Base-by-base conservation (phyloP, 805 yeast species). In the Sugiyamaella valdiviana region DNA sequence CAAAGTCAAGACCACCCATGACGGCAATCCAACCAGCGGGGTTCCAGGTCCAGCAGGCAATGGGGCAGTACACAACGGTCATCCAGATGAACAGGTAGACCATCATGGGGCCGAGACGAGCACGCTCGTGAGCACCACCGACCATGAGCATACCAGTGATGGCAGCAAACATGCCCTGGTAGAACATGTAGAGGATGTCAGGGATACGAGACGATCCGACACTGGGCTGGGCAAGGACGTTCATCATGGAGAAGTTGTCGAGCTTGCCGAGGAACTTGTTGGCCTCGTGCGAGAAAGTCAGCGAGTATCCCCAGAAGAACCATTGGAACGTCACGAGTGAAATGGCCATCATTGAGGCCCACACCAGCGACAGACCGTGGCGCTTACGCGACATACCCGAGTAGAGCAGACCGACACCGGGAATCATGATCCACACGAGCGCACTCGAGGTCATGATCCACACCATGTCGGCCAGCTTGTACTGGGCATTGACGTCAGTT, bases 11-110 rank as follows among this genome's bases (percentile, higher is more conserved):
- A 35, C 90, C 83, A 56, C 97, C 98, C 47, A 91, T 74, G 4
- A 45, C 53, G 48, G 75, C 77, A 56, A 91, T 75, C 99, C 98
- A 93, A 46, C 99, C 99, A 50, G 77, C 77, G 21, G 83, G 78
- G 67, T 91, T 91, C 99, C 99, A 93, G 21, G 95, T 85, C 98
- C 98, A 91, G 71, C 83, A 85, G 15, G 98, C 99, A 67, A 85
- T 77, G 48, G 97, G 97, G 68, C 95, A 84, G 77, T 93, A 93
- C 40, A 93, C 99, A 42, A 93, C 78, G 7, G 98, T 89, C 73
- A 86, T 79, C 96, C 97, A 93, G 57, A 86, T 69, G 68, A 93
- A 93, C 56, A 91, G 73, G 73, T 89, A 91, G 26, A 93, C 79
- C 91, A 93, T 85, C 91, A 90, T 85, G 52, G 99, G 98, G 38